phyloP scores from a whole-genome alignment of 371 early-diverging fungal species.

The Mucor racemosus region DNA sequence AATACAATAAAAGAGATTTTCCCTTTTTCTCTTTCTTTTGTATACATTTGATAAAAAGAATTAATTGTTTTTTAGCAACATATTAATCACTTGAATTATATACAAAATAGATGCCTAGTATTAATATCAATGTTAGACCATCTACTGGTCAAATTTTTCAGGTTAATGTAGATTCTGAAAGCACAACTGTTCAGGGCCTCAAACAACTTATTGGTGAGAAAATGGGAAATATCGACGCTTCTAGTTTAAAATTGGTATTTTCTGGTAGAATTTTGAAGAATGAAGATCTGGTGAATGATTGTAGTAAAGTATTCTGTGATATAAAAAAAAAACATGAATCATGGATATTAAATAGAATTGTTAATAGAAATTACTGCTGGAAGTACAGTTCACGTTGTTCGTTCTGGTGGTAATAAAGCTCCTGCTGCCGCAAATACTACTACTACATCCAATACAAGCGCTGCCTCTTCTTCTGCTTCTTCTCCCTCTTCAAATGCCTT shows the following conservation, averaged over 20 bases:
- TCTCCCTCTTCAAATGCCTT: neutral
- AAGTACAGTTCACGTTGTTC: constrained; percentile 69
- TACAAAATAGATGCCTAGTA: constrained; percentile 15
- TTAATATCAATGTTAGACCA: constrained; percentile 47
- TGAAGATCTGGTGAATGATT: constrained; percentile 61
- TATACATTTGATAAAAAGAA: neutral
- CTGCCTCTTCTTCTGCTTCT: constrained; percentile 17
- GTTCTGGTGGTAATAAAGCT: constrained; percentile 53
- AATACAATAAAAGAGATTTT: neutral
- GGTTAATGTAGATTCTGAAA: constrained; percentile 38
- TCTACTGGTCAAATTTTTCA: constrained; percentile 48
- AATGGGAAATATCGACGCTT: constrained; percentile 50
- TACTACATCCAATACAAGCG: constrained; percentile 16
- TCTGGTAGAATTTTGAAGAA: constrained; percentile 77
- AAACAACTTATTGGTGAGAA: constrained; percentile 62
- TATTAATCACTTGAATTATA: neutral
- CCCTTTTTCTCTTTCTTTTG: neutral
- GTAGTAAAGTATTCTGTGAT: constrained; percentile 51
- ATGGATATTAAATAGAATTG: neutral
- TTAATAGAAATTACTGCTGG: constrained; percentile 56
- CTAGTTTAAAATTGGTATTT: constrained; percentile 71
- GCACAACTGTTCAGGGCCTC: constrained; percentile 59
- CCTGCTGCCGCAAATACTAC: constrained; percentile 20
- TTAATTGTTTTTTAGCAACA: too few relatives aligned
- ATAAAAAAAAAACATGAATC: too few relatives aligned